Conservation (phyloP, 768 basidiomycete species). For the Lepiota brunneoincarnata region DNA sequence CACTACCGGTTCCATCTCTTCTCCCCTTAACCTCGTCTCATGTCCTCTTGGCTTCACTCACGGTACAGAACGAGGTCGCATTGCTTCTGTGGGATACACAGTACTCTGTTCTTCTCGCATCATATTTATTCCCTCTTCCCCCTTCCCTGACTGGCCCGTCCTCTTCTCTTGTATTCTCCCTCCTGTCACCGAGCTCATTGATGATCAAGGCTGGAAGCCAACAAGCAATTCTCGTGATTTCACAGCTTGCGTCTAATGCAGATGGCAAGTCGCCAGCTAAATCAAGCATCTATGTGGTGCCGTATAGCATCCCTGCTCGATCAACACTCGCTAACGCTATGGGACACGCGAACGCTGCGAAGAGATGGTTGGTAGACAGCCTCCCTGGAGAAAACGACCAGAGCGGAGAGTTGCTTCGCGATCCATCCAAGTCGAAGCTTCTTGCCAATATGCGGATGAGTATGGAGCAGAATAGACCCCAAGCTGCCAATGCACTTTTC, state of each 20-base stretch:
- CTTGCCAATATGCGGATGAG: slow-evolving; percentile 35
- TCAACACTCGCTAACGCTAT: slow-evolving; percentile 68
- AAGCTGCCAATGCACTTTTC: slow-evolving; percentile 58
- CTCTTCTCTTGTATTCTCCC: slow-evolving; percentile 19
- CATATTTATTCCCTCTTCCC: slow-evolving; percentile 49
- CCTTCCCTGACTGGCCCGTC: slow-evolving; percentile 30
- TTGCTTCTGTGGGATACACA: slow-evolving; percentile 70
- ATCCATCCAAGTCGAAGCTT: slow-evolving; percentile 25
- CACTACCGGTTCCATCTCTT: slow-evolving; percentile 15
- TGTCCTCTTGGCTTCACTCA: slow-evolving; percentile 48
- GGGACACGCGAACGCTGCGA: slow-evolving; percentile 41
- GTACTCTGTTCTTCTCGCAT: slow-evolving; percentile 61
- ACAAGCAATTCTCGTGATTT: slow-evolving; percentile 52
- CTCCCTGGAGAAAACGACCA: slow-evolving; percentile 2
- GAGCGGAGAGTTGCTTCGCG: slow-evolving; percentile 13
- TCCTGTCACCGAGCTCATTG: slow-evolving; percentile 17
- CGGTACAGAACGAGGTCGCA: slow-evolving; percentile 40
- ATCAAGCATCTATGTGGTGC: slow-evolving; percentile 60
- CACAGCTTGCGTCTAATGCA: slow-evolving; percentile 22
- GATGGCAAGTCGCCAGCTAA: slow-evolving; percentile 20
- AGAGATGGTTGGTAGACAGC: slow-evolving; percentile 41
- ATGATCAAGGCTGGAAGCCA: slow-evolving; percentile 19
- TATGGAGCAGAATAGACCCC: slow-evolving; percentile 40
- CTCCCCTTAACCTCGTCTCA: slow-evolving; percentile 56
- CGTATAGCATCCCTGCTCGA: slow-evolving; percentile 44